phyloP scores from a whole-genome alignment of 257 asterid genomes.

The Fraxinus quadrangulata region DNA sequence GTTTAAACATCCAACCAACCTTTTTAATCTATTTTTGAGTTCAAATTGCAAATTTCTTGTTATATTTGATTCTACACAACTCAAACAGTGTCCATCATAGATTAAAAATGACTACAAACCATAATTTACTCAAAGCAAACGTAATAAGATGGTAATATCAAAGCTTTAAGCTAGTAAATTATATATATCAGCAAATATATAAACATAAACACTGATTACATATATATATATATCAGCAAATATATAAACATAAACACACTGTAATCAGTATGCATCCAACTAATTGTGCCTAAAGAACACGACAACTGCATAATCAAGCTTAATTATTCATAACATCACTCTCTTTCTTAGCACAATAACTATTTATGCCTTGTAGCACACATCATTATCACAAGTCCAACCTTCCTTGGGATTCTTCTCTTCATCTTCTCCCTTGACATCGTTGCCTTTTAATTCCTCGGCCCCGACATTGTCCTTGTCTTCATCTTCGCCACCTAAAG shows the following conservation, averaged over 20 bases:
- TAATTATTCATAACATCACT: not conserved
- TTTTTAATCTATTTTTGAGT: too few species aligned
- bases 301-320: not conserved
- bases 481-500: slow-evolving; percentile 35
- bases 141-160: not conserved
- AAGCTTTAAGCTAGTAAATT: not conserved
- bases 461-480: not conserved
- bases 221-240: too few species aligned
- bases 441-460: not conserved
- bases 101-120: not conserved
- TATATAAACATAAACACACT: not conserved
- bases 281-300: not conserved
- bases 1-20: too few species aligned
- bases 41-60: too few species aligned
- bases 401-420: slow-evolving; percentile 31
- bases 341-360: not conserved
- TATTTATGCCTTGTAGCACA: slow-evolving; percentile 38
- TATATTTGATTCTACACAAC: too few species aligned
- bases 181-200: too few species aligned
- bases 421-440: not conserved
- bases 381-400: slow-evolving; percentile 55
- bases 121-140: not conserved
- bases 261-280: not conserved
- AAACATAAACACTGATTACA: not conserved
- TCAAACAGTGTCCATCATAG: too few species aligned